phyloP scores from a whole-genome alignment of 2,329 filamentous ascomycete species.

The Nigrograna mackinnonii region DNA sequence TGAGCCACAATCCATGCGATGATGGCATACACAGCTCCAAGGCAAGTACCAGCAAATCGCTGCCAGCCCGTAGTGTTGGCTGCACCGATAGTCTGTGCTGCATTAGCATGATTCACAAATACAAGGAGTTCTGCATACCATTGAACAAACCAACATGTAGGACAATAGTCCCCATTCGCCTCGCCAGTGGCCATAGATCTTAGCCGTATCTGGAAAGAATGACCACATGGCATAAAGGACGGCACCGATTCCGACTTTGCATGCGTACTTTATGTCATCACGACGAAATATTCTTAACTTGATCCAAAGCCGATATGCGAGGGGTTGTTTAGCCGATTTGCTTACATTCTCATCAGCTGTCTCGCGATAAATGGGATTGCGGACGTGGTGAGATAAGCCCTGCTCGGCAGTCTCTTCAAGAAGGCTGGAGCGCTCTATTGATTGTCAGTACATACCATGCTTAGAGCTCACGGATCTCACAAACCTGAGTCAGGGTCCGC shows the following conservation, averaged over 20 bases:
- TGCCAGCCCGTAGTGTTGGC: constrained; percentile 90
- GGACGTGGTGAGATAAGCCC: constrained; percentile 38
- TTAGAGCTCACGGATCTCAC: not conserved
- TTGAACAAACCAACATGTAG: constrained; percentile 97
- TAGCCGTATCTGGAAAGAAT: constrained; percentile 77
- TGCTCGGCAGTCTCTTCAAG: constrained; percentile 28
- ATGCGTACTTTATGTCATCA: constrained; percentile 75
- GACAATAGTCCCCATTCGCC: constrained; percentile 96
- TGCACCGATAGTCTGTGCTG: constrained; percentile 84
- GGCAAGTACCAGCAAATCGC: constrained; percentile 82
- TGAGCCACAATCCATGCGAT: constrained; percentile 76
- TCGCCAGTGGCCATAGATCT: constrained; percentile 83
- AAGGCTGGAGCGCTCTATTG: constrained; percentile 24
- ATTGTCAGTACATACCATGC: constrained; percentile 9
- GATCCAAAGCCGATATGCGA: constrained; percentile 57
- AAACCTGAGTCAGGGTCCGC: constrained; percentile 22
- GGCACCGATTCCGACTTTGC: constrained; percentile 92
- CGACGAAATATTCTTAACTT: constrained; percentile 61
- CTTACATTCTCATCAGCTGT: constrained; percentile 29
- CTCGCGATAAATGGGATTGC: constrained; percentile 35
- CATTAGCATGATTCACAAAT: no score
- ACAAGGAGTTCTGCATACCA: constrained; percentile 53
- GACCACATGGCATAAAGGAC: constrained; percentile 87
- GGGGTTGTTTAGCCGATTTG: constrained; percentile 31
- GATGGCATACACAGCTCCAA: constrained; percentile 77